phyloP scores from a whole-genome alignment of 208 protist genomes.

The Wallacemonas collosoma region DNA sequence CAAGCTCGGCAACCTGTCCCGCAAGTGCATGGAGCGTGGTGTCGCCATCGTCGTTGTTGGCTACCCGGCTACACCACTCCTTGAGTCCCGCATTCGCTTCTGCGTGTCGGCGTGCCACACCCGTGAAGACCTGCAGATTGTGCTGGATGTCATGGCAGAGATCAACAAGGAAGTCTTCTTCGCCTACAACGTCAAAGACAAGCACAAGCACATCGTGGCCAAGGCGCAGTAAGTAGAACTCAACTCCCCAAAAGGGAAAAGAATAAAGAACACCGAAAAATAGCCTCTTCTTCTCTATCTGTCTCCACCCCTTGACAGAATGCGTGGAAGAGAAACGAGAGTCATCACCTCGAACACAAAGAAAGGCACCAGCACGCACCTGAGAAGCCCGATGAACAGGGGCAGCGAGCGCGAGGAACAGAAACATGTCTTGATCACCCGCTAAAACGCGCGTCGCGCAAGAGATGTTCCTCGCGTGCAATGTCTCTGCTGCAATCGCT shows the following conservation, averaged over 20 bases:
- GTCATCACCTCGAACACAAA: no score
- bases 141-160: slow-evolving; percentile 87
- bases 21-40: slow-evolving; percentile 83
- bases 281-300: neutral
- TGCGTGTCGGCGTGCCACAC: slow-evolving; percentile 95
- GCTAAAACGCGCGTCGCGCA: no score
- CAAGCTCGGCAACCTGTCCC: slow-evolving; percentile 90
- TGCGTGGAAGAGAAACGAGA: no score
- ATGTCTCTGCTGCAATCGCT: slow-evolving; percentile 17
- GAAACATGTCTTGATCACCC: no score
- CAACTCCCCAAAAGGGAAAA: no score
- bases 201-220: slow-evolving; percentile 10
- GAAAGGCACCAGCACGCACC: no score
- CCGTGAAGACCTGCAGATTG: slow-evolving; percentile 91
- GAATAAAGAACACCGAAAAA: no score
- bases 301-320: no score
- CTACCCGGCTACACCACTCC: slow-evolving; percentile 96
- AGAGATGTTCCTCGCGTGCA: no score
- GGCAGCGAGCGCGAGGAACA: no score
- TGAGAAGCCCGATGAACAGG: no score
- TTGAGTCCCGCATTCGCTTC: slow-evolving; percentile 91
- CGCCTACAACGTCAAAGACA: slow-evolving; percentile 51
- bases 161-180: slow-evolving; percentile 74
- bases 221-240: neutral
- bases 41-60: slow-evolving; percentile 97